Evolutionary conservation across 192 early-diverging fungal species (phyloP).

Genomic region (Endogone sp.): DNA sequence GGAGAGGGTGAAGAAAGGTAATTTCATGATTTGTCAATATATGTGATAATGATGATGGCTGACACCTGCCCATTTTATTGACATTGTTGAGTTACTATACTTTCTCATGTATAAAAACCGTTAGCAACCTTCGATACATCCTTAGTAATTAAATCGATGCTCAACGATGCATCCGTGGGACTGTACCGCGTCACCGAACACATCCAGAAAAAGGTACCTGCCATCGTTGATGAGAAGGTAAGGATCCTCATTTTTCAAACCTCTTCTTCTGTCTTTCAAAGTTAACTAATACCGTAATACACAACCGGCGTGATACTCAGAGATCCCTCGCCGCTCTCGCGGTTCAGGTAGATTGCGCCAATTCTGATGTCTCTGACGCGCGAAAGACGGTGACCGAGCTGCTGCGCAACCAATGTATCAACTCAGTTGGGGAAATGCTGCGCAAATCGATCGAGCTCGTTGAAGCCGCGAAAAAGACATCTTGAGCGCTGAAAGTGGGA

Average conservation of each 20-base stretch:
- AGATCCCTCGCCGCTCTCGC: background rate
- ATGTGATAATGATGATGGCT: too few species aligned
- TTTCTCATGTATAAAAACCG: too few species aligned
- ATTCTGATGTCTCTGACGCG: conserved; percentile 18
- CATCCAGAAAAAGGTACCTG: conserved; percentile 23
- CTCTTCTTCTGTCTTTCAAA: too few species aligned
- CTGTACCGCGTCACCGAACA: conserved; percentile 22
- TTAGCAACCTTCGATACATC: conserved; percentile 7
- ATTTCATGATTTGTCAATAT: background rate
- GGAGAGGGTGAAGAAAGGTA: background rate
- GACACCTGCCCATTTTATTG: too few species aligned
- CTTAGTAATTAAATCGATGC: conserved; percentile 1
- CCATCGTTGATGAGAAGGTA: conserved; percentile 6
- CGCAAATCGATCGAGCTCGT: background rate
- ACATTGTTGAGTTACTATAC: too few species aligned
- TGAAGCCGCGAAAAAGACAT: background rate
- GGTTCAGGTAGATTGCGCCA: conserved; percentile 12
- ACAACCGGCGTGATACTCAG: too few species aligned
- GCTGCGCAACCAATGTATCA: conserved; percentile 2
- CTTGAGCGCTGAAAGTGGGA: too few species aligned
- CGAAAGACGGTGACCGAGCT: conserved; percentile 11
- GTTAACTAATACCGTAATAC: too few species aligned
- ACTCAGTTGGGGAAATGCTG: background rate
- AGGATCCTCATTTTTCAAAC: too few species aligned
- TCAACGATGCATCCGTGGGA: conserved; percentile 22